phyloP scores from a whole-genome alignment of 495 filamentous ascomycete genomes.

The Talaromyces liani region DNA sequence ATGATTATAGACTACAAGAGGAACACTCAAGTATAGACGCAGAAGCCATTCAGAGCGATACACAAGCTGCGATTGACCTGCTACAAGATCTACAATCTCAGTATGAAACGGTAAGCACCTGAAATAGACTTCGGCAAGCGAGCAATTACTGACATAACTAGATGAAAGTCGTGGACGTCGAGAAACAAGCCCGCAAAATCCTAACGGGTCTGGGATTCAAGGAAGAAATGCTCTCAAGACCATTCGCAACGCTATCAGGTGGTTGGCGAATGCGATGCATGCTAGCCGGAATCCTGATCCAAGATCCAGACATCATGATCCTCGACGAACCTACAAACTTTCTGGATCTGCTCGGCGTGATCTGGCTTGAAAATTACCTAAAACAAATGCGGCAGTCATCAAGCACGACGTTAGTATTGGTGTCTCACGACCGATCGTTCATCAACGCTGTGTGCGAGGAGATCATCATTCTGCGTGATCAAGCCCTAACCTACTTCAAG shows the following conservation, averaged over 20 bases:
- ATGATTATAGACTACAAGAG: slow-evolving; percentile 40
- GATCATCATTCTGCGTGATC: slow-evolving; percentile 63
- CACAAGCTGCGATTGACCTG: slow-evolving; percentile 53
- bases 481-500: slow-evolving; percentile 52
- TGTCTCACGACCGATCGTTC: slow-evolving; percentile 77
- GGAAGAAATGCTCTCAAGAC: slow-evolving; percentile 45
- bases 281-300: slow-evolving; percentile 58
- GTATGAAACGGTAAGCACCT: slow-evolving; percentile 33
- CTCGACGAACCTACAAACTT: slow-evolving; percentile 87
- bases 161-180: slow-evolving; percentile 38
- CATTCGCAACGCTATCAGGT: slow-evolving; percentile 60
- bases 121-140: neutral
- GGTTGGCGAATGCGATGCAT: slow-evolving; percentile 73
- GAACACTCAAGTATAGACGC: slow-evolving; percentile 45
- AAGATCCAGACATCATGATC: slow-evolving; percentile 69
- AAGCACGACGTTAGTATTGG: slow-evolving; percentile 50
- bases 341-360: slow-evolving; percentile 70
- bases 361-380: slow-evolving; percentile 73
- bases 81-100: slow-evolving; percentile 56
- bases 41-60: slow-evolving; percentile 49
- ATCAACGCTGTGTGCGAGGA: slow-evolving; percentile 64
- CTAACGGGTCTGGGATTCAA: slow-evolving; percentile 68
- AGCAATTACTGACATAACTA: slow-evolving; percentile 7
- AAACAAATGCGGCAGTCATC: slow-evolving; percentile 36
- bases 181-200: slow-evolving; percentile 55